Evolutionary conservation across 192 early-diverging fungal genomes (phyloP).

Genomic region (Funneliformis mosseae): DNA sequence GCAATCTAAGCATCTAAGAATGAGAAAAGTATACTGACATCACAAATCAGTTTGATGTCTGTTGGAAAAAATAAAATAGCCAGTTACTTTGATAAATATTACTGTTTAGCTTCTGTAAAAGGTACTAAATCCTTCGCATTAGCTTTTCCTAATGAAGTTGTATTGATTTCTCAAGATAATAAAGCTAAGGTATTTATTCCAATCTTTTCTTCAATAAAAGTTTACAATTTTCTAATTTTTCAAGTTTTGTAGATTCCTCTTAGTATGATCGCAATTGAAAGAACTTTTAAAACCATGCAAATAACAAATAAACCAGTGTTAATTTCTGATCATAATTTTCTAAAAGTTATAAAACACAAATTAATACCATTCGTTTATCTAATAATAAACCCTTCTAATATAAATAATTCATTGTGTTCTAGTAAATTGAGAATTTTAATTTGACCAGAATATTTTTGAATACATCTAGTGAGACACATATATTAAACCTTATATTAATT

Average conservation of each 20-base stretch:
- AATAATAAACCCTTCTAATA: background rate
- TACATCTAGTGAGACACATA: background rate
- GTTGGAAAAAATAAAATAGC: background rate
- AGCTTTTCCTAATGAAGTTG: background rate
- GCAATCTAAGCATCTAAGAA: background rate
- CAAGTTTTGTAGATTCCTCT: no score
- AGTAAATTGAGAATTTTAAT: no score
- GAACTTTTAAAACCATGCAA: constrained; percentile 5
- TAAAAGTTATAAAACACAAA: background rate
- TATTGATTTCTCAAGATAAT: constrained; percentile 3
- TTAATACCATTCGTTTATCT: constrained; percentile 11
- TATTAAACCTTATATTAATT: background rate
- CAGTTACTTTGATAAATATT: background rate
- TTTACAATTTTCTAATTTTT: no score
- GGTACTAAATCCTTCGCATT: background rate
- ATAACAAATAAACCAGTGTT: background rate
- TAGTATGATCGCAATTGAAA: no score
- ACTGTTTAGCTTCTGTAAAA: constrained; percentile 6
- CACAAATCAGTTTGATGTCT: background rate
- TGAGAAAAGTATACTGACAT: background rate
- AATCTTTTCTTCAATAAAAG: no score
- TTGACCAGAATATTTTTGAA: no score
- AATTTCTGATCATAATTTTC: no score
- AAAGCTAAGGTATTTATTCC: background rate
- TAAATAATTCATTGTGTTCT: no score